Conservation (phyloP, 768 basidiomycete species). For the Russula vinacea region DNA sequence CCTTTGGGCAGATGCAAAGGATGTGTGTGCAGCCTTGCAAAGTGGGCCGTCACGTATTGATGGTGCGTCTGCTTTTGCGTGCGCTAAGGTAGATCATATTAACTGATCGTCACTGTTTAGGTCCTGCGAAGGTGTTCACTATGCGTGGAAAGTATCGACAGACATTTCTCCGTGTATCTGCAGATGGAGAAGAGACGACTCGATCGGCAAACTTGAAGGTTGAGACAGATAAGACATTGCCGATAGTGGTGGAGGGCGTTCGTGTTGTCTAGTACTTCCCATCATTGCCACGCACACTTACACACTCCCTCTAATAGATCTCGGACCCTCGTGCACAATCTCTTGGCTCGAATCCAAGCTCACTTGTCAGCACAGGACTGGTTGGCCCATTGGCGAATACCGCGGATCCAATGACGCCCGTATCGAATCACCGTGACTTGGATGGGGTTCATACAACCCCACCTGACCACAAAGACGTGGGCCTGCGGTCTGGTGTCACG, state of each 20-base stretch:
- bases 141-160: constrained; percentile 29
- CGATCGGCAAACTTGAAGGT: constrained; percentile 25
- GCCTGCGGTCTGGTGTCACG: not conserved
- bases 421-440: constrained; percentile 7
- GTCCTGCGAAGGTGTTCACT: constrained; percentile 26
- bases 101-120: not conserved
- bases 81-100: not conserved
- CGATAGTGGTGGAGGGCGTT: constrained; percentile 24
- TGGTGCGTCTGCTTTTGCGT: constrained; percentile 42
- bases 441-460: constrained; percentile 3
- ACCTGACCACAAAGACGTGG: constrained; percentile 5
- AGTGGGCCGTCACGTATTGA: constrained; percentile 63
- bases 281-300: constrained; percentile 5
- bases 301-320: constrained; percentile 5
- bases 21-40: constrained; percentile 60
- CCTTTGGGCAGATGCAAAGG: constrained; percentile 69
- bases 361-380: not conserved
- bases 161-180: constrained; percentile 20
- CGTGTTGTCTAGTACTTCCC: not conserved
- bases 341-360: constrained; percentile 1
- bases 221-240: constrained; percentile 18
- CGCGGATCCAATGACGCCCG: constrained; percentile 18
- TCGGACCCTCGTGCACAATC: constrained; percentile 1
- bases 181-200: constrained; percentile 25
- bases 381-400: not conserved